phyloP scores from a whole-genome alignment of 306 rosid genomes.

The Benincasa hispida region DNA sequence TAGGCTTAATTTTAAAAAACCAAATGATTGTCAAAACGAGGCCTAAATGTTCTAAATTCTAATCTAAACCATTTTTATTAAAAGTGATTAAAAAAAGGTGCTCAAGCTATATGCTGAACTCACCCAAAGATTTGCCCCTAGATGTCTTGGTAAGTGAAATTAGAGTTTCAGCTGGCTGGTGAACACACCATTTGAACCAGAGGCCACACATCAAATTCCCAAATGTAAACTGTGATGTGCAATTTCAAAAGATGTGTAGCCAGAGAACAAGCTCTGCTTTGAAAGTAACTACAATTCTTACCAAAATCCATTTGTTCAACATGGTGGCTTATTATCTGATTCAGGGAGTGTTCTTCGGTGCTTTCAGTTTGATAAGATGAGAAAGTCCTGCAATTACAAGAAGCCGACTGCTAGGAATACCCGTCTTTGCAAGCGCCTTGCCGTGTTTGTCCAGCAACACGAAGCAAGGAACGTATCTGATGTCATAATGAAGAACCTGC shows the following conservation, averaged over 20 bases:
- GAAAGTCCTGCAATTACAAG: conserved; percentile 80
- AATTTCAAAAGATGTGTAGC: background rate
- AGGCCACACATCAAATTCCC: background rate
- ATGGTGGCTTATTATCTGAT: background rate
- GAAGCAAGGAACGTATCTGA: conserved; percentile 81
- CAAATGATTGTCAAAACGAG: no score
- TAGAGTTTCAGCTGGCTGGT: no score
- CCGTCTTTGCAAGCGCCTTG: conserved; percentile 72
- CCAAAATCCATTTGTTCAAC: background rate
- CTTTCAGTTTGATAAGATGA: conserved; percentile 72
- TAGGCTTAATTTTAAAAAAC: no score
- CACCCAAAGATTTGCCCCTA: background rate
- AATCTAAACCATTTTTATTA: no score
- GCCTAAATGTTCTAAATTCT: no score
- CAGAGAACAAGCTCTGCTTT: background rate
- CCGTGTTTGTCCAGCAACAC: conserved; percentile 73
- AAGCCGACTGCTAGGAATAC: conserved; percentile 66
- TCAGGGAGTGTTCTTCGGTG: conserved; percentile 22
- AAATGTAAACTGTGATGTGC: background rate
- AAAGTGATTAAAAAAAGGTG: no score
- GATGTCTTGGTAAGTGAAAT: background rate
- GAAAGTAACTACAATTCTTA: background rate
- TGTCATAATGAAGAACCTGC: conserved; percentile 83
- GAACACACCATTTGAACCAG: no score
- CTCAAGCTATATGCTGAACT: no score